Evolutionary conservation across 2,329 filamentous ascomycete species (phyloP), one percentile per base, ranked within the genome.

Genomic region (Venturia pyrina): DNA sequence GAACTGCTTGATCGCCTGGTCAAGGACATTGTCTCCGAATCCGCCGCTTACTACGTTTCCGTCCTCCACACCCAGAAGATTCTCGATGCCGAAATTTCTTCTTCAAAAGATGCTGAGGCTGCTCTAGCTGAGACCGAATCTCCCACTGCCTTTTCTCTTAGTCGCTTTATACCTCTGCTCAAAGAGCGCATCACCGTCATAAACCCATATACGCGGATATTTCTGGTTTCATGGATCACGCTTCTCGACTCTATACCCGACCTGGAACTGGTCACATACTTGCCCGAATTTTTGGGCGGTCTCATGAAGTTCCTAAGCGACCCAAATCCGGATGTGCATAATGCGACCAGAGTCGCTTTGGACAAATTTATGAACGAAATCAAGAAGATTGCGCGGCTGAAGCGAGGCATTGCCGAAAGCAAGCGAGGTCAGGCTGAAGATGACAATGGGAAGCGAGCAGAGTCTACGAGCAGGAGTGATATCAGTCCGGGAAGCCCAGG

Each of bases 211-310:
- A 97, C 93, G 3, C 85, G 95, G 63, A 96, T 91, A 17, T 99
- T 99, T 72, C 82, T 99, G 17, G 95, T 99, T 2, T 92, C 91
- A 41, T 99, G 95, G 95, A 91, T 99, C 67, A 96, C 89, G 4
- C 78, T 99, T 19, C 82, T 99, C 24, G 95, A 99, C 75, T 97
- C 93, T 0, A 98, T 99, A 70, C 95, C 95, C 0, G 96, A 99
- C 73, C 81, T 99, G 53, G 96, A 99, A 76, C 85, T 99, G 24
- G 93, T 99, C 46, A 89, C 90, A 3, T 96, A 92, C 74, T 80
- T 99, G 32, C 96, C 95, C 1, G 91, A 93, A 62, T 99, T 99
- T 72, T 81, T 99, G 1, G 89, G 87, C 34, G 95, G 93, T 0
- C 79, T 99, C 53, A 86, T 99, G 71, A 93, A 89, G 72, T 99